Conservation (phyloP, 208 protist genomes). For the Wallacemonas collosoma region DNA sequence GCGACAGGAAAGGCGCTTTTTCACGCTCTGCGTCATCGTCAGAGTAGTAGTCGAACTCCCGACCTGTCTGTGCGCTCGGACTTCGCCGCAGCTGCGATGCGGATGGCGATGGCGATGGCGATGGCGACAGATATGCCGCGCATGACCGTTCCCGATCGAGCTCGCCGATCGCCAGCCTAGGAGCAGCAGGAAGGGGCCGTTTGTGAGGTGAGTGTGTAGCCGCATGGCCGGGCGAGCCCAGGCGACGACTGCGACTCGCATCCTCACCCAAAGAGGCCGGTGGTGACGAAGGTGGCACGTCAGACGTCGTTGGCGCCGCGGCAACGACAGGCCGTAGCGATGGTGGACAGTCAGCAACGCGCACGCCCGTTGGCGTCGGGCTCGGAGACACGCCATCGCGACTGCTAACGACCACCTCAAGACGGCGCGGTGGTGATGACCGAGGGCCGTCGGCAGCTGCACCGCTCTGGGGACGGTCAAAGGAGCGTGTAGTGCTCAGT, state of each 20-base stretch:
- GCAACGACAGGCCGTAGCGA: too few relatives aligned
- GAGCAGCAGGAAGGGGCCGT: not conserved
- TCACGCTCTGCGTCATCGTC: conserved; percentile 8
- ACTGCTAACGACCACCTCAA: too few relatives aligned
- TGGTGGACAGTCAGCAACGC: too few relatives aligned
- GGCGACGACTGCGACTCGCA: not conserved
- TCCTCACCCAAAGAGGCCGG: not conserved
- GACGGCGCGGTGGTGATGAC: not conserved
- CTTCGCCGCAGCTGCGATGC: not conserved
- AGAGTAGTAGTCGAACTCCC: not conserved
- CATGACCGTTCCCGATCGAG: not conserved
- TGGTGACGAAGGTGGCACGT: not conserved
- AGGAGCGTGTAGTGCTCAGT: conserved; percentile 7
- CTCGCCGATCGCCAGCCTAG: too few relatives aligned
- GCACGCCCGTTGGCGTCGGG: too few relatives aligned
- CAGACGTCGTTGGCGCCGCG: not conserved
- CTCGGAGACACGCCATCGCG: too few relatives aligned
- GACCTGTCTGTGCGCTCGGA: not conserved
- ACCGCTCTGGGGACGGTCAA: not conserved
- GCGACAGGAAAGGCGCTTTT: not conserved
- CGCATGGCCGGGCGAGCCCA: not conserved
- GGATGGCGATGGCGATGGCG: not conserved
- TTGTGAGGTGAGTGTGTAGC: conserved; percentile 15
- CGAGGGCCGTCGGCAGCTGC: not conserved
- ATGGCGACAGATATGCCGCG: not conserved